These are phyloP conservation scores for Naganishia randhawae DNA, from an alignment of 768 basidiomycete genomes.

Conservation along the genomic window DNA sequence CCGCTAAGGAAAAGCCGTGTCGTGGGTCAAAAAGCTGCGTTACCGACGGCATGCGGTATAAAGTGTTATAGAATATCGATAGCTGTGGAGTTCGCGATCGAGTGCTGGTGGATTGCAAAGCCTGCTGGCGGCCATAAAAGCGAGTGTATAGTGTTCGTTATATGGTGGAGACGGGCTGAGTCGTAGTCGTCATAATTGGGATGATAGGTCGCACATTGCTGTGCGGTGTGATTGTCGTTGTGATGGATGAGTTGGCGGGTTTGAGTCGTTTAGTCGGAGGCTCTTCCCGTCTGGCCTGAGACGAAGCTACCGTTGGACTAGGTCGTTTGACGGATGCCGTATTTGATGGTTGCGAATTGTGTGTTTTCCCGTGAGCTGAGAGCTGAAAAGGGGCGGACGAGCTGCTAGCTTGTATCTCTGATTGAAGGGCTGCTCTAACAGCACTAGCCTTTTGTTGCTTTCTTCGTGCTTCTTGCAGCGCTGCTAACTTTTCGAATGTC, in stretches of 20 bases:
- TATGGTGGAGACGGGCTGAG: not conserved
- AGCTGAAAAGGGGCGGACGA: too few species aligned
- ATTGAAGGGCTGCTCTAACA: not conserved
- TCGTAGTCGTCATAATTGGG: not conserved
- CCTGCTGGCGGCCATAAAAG: not conserved
- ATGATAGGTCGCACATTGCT: not conserved
- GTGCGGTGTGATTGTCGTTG: not conserved
- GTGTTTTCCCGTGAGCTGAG: not conserved
- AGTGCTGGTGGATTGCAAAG: not conserved
- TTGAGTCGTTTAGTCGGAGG: slow-evolving; percentile 1
- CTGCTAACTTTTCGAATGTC: too few species aligned
- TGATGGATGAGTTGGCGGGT: not conserved
- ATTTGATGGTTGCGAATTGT: not conserved
- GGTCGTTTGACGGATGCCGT: not conserved
- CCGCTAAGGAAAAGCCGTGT: not conserved
- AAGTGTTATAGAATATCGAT: not conserved
- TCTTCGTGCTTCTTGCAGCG: not conserved
- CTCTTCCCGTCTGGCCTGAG: not conserved
- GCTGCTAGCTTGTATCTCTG: not conserved
- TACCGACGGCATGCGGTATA: not conserved
- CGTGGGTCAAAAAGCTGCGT: not conserved
- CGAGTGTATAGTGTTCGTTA: not conserved
- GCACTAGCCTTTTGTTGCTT: not conserved
- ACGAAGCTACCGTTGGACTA: not conserved
- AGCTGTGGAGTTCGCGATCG: not conserved